Evolutionary conservation across 257 asterid genomes (phyloP), one percentile per base, ranked within the genome.

Genomic region (Solanum sitiens): DNA sequence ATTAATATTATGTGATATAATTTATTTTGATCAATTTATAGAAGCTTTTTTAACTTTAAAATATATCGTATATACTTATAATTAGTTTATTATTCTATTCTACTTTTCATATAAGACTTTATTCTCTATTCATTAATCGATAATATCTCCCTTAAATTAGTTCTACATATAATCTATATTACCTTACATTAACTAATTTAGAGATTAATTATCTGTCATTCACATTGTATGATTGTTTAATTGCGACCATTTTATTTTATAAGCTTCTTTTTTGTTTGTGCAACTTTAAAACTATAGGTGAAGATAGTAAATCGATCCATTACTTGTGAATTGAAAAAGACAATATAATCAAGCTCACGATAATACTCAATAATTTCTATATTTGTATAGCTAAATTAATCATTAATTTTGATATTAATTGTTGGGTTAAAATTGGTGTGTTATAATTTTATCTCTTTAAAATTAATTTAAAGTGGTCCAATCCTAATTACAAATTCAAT

Each of bases 391-490:
- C 27, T 21, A 59, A 59, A 59, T 59, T 59, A 8, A 56, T 1
- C 2, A 56, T 59, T 59, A 21, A 8, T 59, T 59, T 21, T 59
- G 2, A 59, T 59, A 59, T 59, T 59, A 59, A 59, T 8, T 59
- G 1, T 59, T 59, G 27, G 27, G 27, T 3, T 59, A 59, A 21
- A 30, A 25, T 3, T 9, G 44, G 1, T 10, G 20, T 16, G 2
- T 18, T 30, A 10, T 0, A 16, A 2, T 82, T 47, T 80, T 50
- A 23, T 50, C 85, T 82, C 11, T 50, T 47, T 16, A 15, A 5
- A 50, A 82, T 30, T 30, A 82, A 82, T 82, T 82, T 47, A 30
- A 40, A 76, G 70, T 82, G 85, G 70, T 82, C 70, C 85, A 47
- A 80, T 30, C 44, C 12, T 47, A 18, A 74, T 74, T 37, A 14